A percentile compares a stretch with the other conserved stretches of the same genome.
phyloP scores from a whole-genome alignment of 331 rosid genomes.

The Saraca asoca region DNA sequence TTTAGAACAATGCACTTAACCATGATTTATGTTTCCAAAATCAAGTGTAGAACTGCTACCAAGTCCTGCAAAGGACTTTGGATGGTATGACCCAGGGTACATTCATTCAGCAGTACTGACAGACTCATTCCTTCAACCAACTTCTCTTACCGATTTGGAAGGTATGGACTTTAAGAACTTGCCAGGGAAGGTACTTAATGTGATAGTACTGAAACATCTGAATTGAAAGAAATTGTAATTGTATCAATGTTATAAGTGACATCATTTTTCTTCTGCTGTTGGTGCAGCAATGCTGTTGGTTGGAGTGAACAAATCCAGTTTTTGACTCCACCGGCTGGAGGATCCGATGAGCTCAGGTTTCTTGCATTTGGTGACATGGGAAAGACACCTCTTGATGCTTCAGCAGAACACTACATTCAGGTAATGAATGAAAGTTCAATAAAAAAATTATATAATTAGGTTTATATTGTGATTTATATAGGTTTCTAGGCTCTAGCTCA shows the following conservation, averaged over 20 bases:
- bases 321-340: constrained; percentile 77
- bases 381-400: constrained; percentile 76
- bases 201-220: too few species aligned
- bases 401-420: constrained; percentile 87
- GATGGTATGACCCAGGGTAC: constrained; percentile 97
- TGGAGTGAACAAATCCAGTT: constrained; percentile 67
- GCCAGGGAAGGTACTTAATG: not conserved
- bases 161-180: constrained; percentile 40
- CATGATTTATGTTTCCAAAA: constrained; percentile 8
- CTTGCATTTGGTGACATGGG: constrained; percentile 88
- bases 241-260: not conserved
- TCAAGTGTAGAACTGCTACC: constrained; percentile 39
- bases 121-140: constrained; percentile 66
- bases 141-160: constrained; percentile 71
- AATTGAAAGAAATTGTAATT: constrained; percentile 12
- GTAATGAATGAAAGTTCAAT: constrained; percentile 34
- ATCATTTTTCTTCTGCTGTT: constrained; percentile 1
- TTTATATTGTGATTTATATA: constrained; percentile 5
- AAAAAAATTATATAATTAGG: not conserved
- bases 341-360: constrained; percentile 61
- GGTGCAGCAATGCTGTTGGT: constrained; percentile 61
- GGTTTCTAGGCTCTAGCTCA: not conserved
- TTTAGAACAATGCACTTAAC: too few species aligned
- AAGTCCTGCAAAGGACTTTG: constrained; percentile 91
- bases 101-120: constrained; percentile 80